Conservation (phyloP, 2,329 filamentous ascomycete species). For the Cadophora sp. region DNA sequence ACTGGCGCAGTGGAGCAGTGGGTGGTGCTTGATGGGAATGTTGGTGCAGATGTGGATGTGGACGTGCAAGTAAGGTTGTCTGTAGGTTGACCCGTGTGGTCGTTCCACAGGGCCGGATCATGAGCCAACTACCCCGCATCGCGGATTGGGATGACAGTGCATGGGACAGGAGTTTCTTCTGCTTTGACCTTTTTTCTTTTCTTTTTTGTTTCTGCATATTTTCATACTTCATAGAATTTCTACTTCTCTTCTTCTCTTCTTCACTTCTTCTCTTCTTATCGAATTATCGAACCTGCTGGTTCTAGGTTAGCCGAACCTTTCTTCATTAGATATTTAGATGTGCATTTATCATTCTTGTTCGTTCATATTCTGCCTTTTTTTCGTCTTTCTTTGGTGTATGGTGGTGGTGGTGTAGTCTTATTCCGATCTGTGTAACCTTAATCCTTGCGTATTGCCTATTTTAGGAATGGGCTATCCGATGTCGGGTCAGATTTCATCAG, state of each 20-base stretch:
- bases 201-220: neutral
- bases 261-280: neutral
- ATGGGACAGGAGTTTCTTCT: neutral
- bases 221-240: neutral
- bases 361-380: too few relatives aligned
- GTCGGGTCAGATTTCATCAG: neutral
- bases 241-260: neutral
- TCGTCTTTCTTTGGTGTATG: neutral
- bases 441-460: neutral
- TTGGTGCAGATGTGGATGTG: neutral
- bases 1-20: neutral
- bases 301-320: neutral
- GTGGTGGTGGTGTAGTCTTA: neutral
- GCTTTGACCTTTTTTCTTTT: neutral
- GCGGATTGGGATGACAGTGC: neutral
- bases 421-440: neutral
- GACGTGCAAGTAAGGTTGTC: neutral
- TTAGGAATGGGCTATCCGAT: neutral
- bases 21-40: neutral
- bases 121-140: slow-evolving; percentile 1
- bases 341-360: neutral
- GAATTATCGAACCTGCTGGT: neutral
- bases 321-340: neutral
- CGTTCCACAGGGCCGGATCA: neutral
- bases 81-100: neutral